Conservation (phyloP, 2,329 filamentous ascomycete genomes). For the Dactylonectria estremocensis region DNA sequence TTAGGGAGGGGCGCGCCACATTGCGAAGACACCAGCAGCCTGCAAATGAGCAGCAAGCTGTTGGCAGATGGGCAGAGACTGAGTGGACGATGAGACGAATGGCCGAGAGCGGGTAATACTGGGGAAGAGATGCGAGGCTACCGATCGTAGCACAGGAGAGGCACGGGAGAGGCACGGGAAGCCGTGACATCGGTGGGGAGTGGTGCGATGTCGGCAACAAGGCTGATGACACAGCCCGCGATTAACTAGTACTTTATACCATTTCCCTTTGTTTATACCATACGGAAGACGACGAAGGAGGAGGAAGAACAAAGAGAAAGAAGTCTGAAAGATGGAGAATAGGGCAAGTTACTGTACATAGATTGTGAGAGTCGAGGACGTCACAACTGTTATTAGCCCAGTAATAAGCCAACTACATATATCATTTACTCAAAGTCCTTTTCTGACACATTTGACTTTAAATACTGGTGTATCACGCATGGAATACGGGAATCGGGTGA, state of each 20-base stretch:
- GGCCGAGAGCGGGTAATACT: constrained; percentile 48
- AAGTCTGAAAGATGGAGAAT: constrained; percentile 14
- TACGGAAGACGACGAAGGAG: constrained; percentile 27
- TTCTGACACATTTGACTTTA: not conserved
- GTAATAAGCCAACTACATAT: constrained; percentile 37
- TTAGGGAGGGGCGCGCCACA: constrained; percentile 32
- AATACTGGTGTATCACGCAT: not conserved
- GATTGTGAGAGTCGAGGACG: constrained; percentile 37
- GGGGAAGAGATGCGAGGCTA: constrained; percentile 50
- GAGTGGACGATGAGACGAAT: constrained; percentile 27
- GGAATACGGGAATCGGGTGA: not conserved
- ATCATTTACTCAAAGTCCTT: not conserved
- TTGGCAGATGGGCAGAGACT: constrained; percentile 20
- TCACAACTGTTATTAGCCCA: constrained; percentile 9
- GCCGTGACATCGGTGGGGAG: constrained; percentile 46
- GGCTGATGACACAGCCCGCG: constrained; percentile 46
- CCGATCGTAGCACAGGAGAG: not conserved
- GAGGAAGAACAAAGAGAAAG: constrained; percentile 17
- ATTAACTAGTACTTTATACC: constrained; percentile 40
- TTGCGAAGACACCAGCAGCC: constrained; percentile 41
- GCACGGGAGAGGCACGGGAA: constrained; percentile 41
- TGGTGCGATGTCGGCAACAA: constrained; percentile 48
- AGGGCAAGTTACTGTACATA: constrained; percentile 38
- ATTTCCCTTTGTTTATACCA: constrained; percentile 48
- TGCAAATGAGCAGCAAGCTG: constrained; percentile 21